Percentiles rank a stretch among this genome's conserved stretches.
Evolutionary conservation across 1,139 yeast species (phyloP).

Genomic region (Yamadazyma spencermartinsiae): DNA sequence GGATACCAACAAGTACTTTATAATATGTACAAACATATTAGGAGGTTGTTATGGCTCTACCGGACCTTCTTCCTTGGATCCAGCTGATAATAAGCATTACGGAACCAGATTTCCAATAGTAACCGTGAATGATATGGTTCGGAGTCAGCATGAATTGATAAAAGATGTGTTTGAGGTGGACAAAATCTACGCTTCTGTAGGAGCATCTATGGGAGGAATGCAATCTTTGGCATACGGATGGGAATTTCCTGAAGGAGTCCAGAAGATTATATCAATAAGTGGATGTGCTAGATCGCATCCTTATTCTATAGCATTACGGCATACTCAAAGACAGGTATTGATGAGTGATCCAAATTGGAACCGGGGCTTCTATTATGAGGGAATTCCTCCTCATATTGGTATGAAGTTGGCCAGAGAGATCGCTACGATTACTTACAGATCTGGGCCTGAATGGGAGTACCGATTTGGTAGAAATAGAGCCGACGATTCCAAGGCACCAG

Average conservation of each 20-base stretch:
- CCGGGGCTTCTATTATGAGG: slow-evolving; percentile 80
- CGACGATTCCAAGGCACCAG: slow-evolving; percentile 76
- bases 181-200: slow-evolving; percentile 76
- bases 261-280: slow-evolving; percentile 71
- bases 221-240: slow-evolving; percentile 86
- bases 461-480: slow-evolving; percentile 88
- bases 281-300: slow-evolving; percentile 97
- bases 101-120: slow-evolving; percentile 88
- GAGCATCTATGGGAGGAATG: slow-evolving; percentile 98
- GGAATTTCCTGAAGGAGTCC: slow-evolving; percentile 78
- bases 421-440: slow-evolving; percentile 90
- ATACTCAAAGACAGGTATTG: slow-evolving; percentile 86
- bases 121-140: slow-evolving; percentile 85
- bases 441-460: slow-evolving; percentile 97
- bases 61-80: slow-evolving; percentile 84
- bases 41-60: slow-evolving; percentile 97
- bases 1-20: slow-evolving; percentile 79
- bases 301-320: slow-evolving; percentile 89
- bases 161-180: slow-evolving; percentile 59
- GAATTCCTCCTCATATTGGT: slow-evolving; percentile 87
- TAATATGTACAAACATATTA: slow-evolving; percentile 84
- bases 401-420: slow-evolving; percentile 93
- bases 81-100: slow-evolving; percentile 64
- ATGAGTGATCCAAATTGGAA: slow-evolving; percentile 97
- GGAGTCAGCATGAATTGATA: slow-evolving; percentile 79